Evolutionary conservation across 768 basidiomycete species (phyloP), one percentile per base, ranked within the genome.

Genomic region (Amanita phalloides): DNA sequence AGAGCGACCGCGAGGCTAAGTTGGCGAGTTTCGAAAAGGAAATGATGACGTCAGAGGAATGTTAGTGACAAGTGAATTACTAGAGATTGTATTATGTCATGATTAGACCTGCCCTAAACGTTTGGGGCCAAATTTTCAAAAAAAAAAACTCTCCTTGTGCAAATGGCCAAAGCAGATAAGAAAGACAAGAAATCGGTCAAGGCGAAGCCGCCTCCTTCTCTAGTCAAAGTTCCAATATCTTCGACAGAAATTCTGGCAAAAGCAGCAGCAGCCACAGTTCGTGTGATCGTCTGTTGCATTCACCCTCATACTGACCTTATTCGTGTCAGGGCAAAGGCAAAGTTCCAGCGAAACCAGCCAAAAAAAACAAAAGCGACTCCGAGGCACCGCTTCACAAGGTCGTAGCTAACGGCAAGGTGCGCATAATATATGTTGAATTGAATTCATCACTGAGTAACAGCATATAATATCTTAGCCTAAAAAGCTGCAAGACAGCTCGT

Each of bases 131-230:
- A 54, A 55, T 47, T 52, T 48, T 55, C 48, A 48, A 42, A 49
- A 45, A 47, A 42, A 42, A 48, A 43, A 50, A 58, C 46, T 59
- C 56, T 44, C 44, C 49, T 47, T 49, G 51, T 55, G 53, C 60
- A 66, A 32, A 77, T 77, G 75, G 72, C 64, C 55, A 77, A 76
- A 62, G 61, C 64, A 47, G 71, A 73, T 57, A 78, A 78, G 64
- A 78, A 75, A 64, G 59, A 59, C 26, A 67, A 70, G 35, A 73
- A 74, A 44, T 65, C 71, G 47, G 60, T 61, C 41, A 64, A 66
- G 53, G 59, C 61, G 47, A 61, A 62, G 33, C 44, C 45, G 10
- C 54, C 42, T 48, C 65, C 66, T 44, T 70, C 64, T 13, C 41
- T 13, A 13, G 25, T 53, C 20, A 59, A 61, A 38, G 56, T 55